phyloP scores from a whole-genome alignment of 805 yeast species.

The Metschnikowia proteae region DNA sequence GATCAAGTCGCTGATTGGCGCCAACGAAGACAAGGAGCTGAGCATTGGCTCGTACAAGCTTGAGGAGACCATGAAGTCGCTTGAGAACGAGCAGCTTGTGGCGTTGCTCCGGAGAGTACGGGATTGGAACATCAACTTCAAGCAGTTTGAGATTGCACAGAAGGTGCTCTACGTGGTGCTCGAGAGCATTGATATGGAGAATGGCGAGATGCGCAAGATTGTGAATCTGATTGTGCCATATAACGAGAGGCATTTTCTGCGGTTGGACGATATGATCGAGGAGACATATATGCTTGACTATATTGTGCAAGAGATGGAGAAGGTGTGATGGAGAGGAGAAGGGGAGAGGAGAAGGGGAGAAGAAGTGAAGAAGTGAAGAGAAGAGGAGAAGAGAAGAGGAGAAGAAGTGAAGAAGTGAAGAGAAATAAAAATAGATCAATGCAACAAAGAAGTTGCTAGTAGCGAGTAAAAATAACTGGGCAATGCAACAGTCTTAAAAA shows the following conservation, averaged over 20 bases:
- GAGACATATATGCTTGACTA: conserved; percentile 84
- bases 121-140: conserved; percentile 93
- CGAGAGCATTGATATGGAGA: conserved; percentile 49
- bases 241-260: conserved; percentile 74
- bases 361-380: no score
- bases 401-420: no score
- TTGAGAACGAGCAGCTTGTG: conserved; percentile 58
- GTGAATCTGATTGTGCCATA: conserved; percentile 83
- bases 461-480: no score
- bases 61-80: conserved; percentile 56
- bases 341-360: neutral
- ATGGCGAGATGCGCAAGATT: conserved; percentile 60
- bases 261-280: conserved; percentile 78
- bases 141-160: conserved; percentile 78
- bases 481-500: no score
- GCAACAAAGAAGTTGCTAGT: no score
- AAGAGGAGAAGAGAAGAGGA: no score
- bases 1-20: conserved; percentile 54
- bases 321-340: conserved; percentile 3
- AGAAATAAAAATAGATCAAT: no score
- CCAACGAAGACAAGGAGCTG: conserved; percentile 47
- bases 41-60: conserved; percentile 54
- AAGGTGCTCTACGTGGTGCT: conserved; percentile 66
- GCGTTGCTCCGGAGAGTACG: conserved; percentile 70
- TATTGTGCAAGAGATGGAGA: conserved; percentile 69